Evolutionary conservation across 768 basidiomycete genomes (phyloP).

Genomic region (Leccinum longicurvipes): DNA sequence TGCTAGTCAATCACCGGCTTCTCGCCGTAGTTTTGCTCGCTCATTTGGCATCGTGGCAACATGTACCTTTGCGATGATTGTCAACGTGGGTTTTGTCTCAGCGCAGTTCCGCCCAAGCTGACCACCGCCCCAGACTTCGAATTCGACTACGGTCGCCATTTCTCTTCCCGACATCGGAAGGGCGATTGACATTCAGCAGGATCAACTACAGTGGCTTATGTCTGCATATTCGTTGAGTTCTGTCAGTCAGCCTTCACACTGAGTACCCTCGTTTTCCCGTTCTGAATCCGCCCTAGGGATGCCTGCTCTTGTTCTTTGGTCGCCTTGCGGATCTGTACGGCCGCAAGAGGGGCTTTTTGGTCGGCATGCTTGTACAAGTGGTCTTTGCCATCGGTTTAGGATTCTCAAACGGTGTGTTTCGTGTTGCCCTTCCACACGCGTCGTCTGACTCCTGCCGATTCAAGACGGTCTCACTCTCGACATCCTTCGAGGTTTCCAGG

Average conservation of each 20-base stretch:
- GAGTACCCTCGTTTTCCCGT: background rate
- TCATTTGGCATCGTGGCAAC: conserved; percentile 33
- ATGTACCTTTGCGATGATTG: conserved; percentile 39
- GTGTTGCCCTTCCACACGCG: background rate
- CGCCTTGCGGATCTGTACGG: conserved; percentile 81
- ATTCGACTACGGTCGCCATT: conserved; percentile 45
- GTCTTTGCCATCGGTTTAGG: conserved; percentile 63
- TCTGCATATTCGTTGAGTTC: conserved; percentile 68
- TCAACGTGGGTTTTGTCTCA: conserved; percentile 28
- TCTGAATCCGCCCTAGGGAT: conserved; percentile 51
- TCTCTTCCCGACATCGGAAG: conserved; percentile 50
- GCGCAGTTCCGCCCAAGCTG: background rate
- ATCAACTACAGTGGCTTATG: conserved; percentile 61
- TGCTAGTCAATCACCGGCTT: background rate
- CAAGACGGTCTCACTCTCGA: conserved; percentile 59
- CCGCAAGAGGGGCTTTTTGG: conserved; percentile 61
- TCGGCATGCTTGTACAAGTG: conserved; percentile 53
- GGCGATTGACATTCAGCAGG: conserved; percentile 46
- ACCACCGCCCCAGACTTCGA: conserved; percentile 26
- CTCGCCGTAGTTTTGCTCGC: conserved; percentile 23
- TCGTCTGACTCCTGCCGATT: background rate
- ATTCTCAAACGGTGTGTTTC: conserved; percentile 50
- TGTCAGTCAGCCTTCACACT: conserved; percentile 36
- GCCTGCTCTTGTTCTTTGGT: conserved; percentile 72
- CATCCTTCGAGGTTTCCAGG: conserved; percentile 74